Evolutionary conservation across 2,329 filamentous ascomycete species (phyloP).

Genomic region (Sarocladiaceae sp.): DNA sequence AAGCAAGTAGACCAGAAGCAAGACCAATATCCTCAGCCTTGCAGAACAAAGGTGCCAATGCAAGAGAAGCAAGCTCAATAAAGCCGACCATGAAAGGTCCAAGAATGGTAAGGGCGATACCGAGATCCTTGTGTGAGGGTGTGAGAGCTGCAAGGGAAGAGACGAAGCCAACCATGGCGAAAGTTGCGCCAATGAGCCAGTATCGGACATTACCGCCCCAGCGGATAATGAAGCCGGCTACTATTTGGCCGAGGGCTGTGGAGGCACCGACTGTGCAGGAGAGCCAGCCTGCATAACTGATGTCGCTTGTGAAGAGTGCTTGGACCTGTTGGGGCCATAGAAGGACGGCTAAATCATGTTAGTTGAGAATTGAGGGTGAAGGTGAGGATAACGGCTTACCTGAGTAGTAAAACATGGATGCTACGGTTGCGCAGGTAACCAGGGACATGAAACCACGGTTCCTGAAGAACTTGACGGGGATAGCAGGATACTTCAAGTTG

Average conservation of each 20-base stretch:
- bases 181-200: slow-evolving; percentile 31
- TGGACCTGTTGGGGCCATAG: slow-evolving; percentile 32
- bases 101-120: slow-evolving; percentile 29
- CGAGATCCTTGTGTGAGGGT: slow-evolving; percentile 23
- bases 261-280: slow-evolving; percentile 31
- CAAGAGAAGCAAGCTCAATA: slow-evolving; percentile 29
- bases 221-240: slow-evolving; percentile 26
- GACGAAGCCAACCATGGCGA: slow-evolving; percentile 32
- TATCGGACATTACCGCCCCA: slow-evolving; percentile 31
- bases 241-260: slow-evolving; percentile 28
- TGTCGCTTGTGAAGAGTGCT: slow-evolving; percentile 28
- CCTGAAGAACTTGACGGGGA: slow-evolving; percentile 31
- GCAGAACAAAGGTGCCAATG: slow-evolving; percentile 32
- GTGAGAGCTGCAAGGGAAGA: slow-evolving; percentile 28
- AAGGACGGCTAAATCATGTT: slow-evolving; percentile 20
- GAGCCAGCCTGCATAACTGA: slow-evolving; percentile 31
- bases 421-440: slow-evolving; percentile 29
- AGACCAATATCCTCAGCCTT: slow-evolving; percentile 34
- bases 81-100: slow-evolving; percentile 32
- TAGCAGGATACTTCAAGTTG: slow-evolving; percentile 29
- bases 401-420: slow-evolving; percentile 18
- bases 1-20: slow-evolving; percentile 34
- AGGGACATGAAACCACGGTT: slow-evolving; percentile 32
- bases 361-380: neutral
- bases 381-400: slow-evolving; percentile 20